Evolutionary conservation across 2,329 filamentous ascomycete genomes (phyloP).

Genomic region (Diaporthe vaccinii): DNA sequence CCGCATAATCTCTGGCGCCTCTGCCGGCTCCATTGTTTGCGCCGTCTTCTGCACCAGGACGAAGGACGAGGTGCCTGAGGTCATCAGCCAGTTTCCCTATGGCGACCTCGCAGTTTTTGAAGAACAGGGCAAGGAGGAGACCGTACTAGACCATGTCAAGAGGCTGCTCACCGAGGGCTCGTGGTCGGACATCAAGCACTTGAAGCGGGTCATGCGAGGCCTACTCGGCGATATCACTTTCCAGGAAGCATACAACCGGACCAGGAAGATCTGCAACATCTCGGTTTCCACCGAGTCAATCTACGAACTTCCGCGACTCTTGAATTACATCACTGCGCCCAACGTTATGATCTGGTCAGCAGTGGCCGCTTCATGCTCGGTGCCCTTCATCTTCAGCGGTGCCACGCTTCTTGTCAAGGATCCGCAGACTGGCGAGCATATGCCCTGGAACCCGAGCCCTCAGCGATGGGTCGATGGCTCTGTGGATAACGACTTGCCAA

Average conservation of each 20-base stretch:
- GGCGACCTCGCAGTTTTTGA: slow-evolving; percentile 88
- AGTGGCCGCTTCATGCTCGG: slow-evolving; percentile 94
- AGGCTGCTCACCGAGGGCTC: slow-evolving; percentile 85
- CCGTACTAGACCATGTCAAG: slow-evolving; percentile 76
- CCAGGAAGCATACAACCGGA: slow-evolving; percentile 96
- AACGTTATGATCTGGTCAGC: slow-evolving; percentile 98
- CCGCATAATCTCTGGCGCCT: slow-evolving; percentile 88
- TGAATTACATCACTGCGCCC: slow-evolving; percentile 94
- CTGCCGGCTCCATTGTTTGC: slow-evolving; percentile 88
- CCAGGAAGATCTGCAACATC: slow-evolving; percentile 91
- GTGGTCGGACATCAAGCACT: slow-evolving; percentile 86
- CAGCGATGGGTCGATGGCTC: slow-evolving; percentile 95
- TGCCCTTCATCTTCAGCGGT: slow-evolving; percentile 87
- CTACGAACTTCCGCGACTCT: slow-evolving; percentile 86
- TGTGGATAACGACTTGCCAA: slow-evolving; percentile 93
- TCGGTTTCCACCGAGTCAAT: slow-evolving; percentile 90
- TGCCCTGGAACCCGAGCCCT: slow-evolving; percentile 87
- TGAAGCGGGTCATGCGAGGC: slow-evolving; percentile 84
- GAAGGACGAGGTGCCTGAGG: slow-evolving; percentile 80
- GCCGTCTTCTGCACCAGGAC: slow-evolving; percentile 83
- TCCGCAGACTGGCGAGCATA: slow-evolving; percentile 80
- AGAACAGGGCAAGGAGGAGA: slow-evolving; percentile 68
- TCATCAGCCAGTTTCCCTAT: slow-evolving; percentile 79
- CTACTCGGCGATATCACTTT: slow-evolving; percentile 93
- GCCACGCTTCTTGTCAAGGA: slow-evolving; percentile 87